Evolutionary conservation across 2,329 filamentous ascomycete species (phyloP).

Genomic region (Lachnellula cervina): DNA sequence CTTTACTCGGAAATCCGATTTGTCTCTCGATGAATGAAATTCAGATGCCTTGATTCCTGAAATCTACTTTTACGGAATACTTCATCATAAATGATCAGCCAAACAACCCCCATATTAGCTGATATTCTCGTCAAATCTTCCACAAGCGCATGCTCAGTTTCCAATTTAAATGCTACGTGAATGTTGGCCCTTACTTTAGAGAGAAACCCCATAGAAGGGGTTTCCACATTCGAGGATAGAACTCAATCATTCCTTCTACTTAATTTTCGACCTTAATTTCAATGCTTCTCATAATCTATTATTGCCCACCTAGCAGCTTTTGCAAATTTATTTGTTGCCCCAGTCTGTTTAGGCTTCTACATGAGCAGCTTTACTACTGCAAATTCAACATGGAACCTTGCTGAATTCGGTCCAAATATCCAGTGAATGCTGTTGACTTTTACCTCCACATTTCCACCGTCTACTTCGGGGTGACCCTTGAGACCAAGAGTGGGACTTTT

Average conservation of each 20-base stretch:
- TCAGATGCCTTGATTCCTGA: slow-evolving; percentile 51
- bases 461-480: no score
- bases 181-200: no score
- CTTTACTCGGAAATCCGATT: slow-evolving; percentile 36
- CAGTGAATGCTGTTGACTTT: slow-evolving; percentile 24
- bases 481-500: no score
- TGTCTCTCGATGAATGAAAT: slow-evolving; percentile 49
- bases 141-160: no score
- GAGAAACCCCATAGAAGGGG: slow-evolving; percentile 42
- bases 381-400: slow-evolving; percentile 43
- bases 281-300: slow-evolving; percentile 48
- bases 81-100: no score
- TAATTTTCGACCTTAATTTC: slow-evolving; percentile 34
- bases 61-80: slow-evolving; percentile 43
- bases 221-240: slow-evolving; percentile 49
- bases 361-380: slow-evolving; percentile 41
- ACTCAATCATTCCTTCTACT: slow-evolving; percentile 38
- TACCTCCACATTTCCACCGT: no score
- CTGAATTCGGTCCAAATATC: slow-evolving; percentile 47
- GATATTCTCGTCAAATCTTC: no score
- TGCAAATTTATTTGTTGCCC: slow-evolving; percentile 68
- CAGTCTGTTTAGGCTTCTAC: slow-evolving; percentile 56
- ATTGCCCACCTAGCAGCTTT: slow-evolving; percentile 50
- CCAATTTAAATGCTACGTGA: no score
- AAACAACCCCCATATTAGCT: no score